A percentile compares a stretch with the other conserved stretches of the same genome.
phyloP scores from a whole-genome alignment of 2,329 filamentous ascomycete genomes.

The Didymella arachidicola region DNA sequence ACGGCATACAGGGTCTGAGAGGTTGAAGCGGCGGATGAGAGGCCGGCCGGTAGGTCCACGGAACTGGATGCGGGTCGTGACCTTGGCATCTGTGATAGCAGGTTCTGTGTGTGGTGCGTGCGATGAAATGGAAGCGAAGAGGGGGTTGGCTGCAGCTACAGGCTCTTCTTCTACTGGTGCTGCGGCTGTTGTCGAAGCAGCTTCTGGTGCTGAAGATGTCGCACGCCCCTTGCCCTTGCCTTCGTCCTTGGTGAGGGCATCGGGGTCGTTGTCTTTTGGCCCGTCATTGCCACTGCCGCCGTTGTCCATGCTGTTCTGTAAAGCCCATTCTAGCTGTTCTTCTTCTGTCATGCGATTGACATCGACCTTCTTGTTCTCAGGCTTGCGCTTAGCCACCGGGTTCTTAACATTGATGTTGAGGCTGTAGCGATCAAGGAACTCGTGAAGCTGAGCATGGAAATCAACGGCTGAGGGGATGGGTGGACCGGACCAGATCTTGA shows the following conservation, averaged over 20 bases:
- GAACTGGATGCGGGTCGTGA: slow-evolving; percentile 90
- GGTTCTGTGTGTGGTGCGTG: slow-evolving; percentile 81
- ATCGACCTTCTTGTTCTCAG: slow-evolving; percentile 74
- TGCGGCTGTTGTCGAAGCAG: slow-evolving; percentile 19
- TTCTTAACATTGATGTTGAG: slow-evolving; percentile 89
- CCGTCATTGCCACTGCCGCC: slow-evolving; percentile 49
- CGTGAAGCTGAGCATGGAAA: slow-evolving; percentile 89
- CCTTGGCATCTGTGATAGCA: slow-evolving; percentile 67
- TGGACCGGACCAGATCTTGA: slow-evolving; percentile 91
- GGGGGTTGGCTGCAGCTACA: slow-evolving; percentile 49
- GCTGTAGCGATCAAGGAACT: slow-evolving; percentile 97
- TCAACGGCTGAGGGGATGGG: slow-evolving; percentile 79
- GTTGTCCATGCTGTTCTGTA: slow-evolving; percentile 83
- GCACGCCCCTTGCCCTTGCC: slow-evolving; percentile 60
- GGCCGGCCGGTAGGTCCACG: slow-evolving; percentile 73
- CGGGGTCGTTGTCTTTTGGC: slow-evolving; percentile 77
- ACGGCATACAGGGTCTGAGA: slow-evolving; percentile 77
- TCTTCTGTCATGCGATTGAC: slow-evolving; percentile 93
- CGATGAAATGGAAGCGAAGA: slow-evolving; percentile 76
- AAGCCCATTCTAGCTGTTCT: slow-evolving; percentile 93
- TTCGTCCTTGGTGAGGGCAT: slow-evolving; percentile 78
- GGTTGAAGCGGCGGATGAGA: slow-evolving; percentile 83
- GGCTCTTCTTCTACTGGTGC: slow-evolving; percentile 31
- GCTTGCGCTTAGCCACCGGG: slow-evolving; percentile 81
- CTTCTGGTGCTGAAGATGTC: slow-evolving; percentile 27